A percentile compares a stretch with the other conserved stretches of the same genome.
Conservation (phyloP, 1,139 yeast genomes). For the Candida anutae region DNA sequence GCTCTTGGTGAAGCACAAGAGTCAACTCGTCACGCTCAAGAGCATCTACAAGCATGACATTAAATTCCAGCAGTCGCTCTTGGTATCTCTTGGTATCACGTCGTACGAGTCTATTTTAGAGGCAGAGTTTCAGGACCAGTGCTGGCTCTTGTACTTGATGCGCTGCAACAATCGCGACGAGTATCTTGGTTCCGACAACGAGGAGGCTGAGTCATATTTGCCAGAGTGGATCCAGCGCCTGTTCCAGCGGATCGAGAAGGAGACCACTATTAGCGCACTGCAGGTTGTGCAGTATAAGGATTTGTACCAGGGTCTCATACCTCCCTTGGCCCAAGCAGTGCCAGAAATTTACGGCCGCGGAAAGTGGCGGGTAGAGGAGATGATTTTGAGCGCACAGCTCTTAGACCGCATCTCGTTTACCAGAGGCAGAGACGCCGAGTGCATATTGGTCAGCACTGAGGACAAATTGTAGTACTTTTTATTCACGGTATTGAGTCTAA, state of each 20-base stretch:
- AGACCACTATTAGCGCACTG: constrained; percentile 31
- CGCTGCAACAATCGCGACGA: constrained; percentile 44
- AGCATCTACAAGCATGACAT: constrained; percentile 48
- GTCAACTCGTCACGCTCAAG: constrained; percentile 43
- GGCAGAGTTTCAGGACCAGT: constrained; percentile 47
- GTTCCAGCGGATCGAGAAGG: constrained; percentile 33
- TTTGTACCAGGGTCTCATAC: constrained; percentile 49
- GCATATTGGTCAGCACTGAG: constrained; percentile 35
- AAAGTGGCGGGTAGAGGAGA: constrained; percentile 53
- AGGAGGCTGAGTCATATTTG: constrained; percentile 24
- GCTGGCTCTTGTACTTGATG: constrained; percentile 55
- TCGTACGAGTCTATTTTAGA: constrained; percentile 45
- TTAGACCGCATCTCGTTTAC: constrained; percentile 52
- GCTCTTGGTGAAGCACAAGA: constrained; percentile 35
- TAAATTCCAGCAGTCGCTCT: constrained; percentile 46
- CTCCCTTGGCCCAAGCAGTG: constrained; percentile 41
- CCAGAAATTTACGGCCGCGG: constrained; percentile 60
- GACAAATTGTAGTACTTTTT: not conserved
- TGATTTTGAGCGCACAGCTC: constrained; percentile 53
- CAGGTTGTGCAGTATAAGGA: constrained; percentile 51
- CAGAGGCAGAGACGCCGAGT: constrained; percentile 53
- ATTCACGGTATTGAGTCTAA: too few relatives aligned
- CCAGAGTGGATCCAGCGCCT: constrained; percentile 47
- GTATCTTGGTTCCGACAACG: too few relatives aligned
- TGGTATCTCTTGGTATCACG: constrained; percentile 49